A percentile compares a stretch with the other conserved stretches of the same genome.
phyloP scores from a whole-genome alignment of 805 yeast species.

The Sungouiozyma ichnusensis region DNA sequence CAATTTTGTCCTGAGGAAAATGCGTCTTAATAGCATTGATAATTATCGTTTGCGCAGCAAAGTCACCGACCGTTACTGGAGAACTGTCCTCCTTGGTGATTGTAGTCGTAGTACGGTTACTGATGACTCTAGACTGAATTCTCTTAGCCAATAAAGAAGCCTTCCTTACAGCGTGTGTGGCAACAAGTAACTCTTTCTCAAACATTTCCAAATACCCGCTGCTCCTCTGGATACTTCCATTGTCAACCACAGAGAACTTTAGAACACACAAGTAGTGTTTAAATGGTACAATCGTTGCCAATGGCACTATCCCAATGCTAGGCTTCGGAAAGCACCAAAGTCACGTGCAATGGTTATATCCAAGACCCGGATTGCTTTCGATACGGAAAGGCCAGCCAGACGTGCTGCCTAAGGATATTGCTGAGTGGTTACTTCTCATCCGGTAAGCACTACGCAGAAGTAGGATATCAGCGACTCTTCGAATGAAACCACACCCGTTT shows the following conservation, averaged over 20 bases:
- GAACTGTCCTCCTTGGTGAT: constrained; percentile 79
- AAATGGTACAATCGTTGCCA: not conserved
- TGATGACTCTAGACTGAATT: constrained; percentile 46
- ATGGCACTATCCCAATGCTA: not conserved
- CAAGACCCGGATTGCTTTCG: too few species aligned
- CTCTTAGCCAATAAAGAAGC: constrained; percentile 69
- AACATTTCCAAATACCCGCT: constrained; percentile 21
- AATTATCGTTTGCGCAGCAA: constrained; percentile 88
- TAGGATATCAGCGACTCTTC: too few species aligned
- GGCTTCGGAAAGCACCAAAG: not conserved
- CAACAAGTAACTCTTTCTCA: constrained; percentile 62
- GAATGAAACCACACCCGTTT: too few species aligned
- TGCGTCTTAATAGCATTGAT: constrained; percentile 69
- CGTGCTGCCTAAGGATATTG: too few species aligned
- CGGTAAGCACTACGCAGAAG: too few species aligned
- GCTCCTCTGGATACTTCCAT: too few species aligned
- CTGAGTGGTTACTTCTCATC: too few species aligned
- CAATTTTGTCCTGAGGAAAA: constrained; percentile 78
- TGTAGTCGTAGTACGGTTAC: constrained; percentile 39
- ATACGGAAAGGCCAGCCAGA: not conserved
- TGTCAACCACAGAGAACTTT: too few species aligned
- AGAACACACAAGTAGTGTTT: too few species aligned
- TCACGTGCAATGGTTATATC: constrained; percentile 3
- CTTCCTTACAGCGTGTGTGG: constrained; percentile 81
- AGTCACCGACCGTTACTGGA: constrained; percentile 95